Evolutionary conservation across 1,284 basidiomycete genomes (phyloP).

Genomic region (Ustilago lituana): DNA sequence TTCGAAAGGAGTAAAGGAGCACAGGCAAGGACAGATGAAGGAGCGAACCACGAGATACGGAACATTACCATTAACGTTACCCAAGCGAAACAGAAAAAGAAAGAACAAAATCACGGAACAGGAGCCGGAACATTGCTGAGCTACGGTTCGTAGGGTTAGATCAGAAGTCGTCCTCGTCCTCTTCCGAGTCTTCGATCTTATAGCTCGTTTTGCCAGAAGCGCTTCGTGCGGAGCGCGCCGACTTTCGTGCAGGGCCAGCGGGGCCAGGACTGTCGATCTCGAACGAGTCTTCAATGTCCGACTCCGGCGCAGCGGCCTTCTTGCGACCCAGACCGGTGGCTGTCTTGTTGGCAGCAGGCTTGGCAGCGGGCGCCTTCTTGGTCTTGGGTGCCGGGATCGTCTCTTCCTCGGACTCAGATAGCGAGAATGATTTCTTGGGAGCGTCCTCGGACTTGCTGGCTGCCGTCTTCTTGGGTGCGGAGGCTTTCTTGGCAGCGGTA

Average conservation of each 20-base stretch:
- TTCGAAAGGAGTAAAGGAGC: too few relatives aligned
- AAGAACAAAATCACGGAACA: background rate
- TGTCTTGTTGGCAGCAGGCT: slow-evolving; percentile 36
- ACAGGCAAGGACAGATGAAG: too few relatives aligned
- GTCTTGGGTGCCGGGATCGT: slow-evolving; percentile 27
- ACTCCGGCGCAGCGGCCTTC: slow-evolving; percentile 22
- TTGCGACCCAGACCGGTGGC: slow-evolving; percentile 20
- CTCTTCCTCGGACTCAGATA: slow-evolving; percentile 50
- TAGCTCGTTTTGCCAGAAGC: slow-evolving; percentile 39
- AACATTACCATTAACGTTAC: slow-evolving; percentile 13
- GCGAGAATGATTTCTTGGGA: slow-evolving; percentile 32
- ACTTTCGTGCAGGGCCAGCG: slow-evolving; percentile 14
- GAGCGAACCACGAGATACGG: too few relatives aligned
- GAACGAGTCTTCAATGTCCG: slow-evolving; percentile 43
- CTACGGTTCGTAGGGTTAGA: too few relatives aligned
- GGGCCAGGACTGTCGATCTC: slow-evolving; percentile 31
- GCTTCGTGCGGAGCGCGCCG: slow-evolving; percentile 25
- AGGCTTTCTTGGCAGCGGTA: slow-evolving; percentile 13
- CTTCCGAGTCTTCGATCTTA: slow-evolving; percentile 35
- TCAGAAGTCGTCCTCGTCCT: slow-evolving; percentile 22
- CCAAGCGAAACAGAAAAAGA: slow-evolving; percentile 1
- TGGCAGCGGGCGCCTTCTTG: slow-evolving; percentile 27
- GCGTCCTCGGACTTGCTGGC: slow-evolving; percentile 29
- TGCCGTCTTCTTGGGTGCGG: slow-evolving; percentile 16
- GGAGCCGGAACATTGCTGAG: background rate